Percentiles rank a stretch among this genome's conserved stretches.
Conservation (phyloP, 1,284 basidiomycete species). For the Rhodofomes roseus region DNA sequence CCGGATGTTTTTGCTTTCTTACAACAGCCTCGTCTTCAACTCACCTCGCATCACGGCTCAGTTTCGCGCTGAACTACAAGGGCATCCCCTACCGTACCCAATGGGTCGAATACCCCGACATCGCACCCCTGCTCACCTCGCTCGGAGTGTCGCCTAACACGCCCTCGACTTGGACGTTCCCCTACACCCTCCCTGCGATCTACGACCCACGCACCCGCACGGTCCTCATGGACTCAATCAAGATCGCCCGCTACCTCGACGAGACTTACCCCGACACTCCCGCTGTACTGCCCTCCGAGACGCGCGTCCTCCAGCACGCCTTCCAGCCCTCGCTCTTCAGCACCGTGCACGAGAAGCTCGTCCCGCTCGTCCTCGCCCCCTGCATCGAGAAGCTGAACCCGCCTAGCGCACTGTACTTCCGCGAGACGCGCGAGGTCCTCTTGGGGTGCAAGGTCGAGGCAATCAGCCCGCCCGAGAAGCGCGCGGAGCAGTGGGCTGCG, state of each 20-base stretch:
- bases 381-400: not conserved
- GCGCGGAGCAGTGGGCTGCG: slow-evolving; percentile 13
- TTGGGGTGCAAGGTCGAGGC: slow-evolving; percentile 19
- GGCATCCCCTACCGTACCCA: slow-evolving; percentile 24
- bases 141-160: not conserved
- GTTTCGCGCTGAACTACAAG: slow-evolving; percentile 27
- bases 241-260: slow-evolving; percentile 31
- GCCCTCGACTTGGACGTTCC: not conserved
- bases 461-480: slow-evolving; percentile 10
- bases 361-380: slow-evolving; percentile 7
- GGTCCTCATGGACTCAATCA: slow-evolving; percentile 25
- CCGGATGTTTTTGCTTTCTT: not conserved
- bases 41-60: not conserved
- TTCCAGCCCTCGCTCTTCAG: slow-evolving; percentile 16
- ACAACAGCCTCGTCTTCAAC: slow-evolving; percentile 12
- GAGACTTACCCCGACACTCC: slow-evolving; percentile 23
- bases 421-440: slow-evolving; percentile 15
- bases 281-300: slow-evolving; percentile 13
- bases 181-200: slow-evolving; percentile 24
- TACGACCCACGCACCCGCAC: slow-evolving; percentile 22
- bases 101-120: slow-evolving; percentile 31
- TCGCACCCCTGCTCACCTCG: slow-evolving; percentile 11
- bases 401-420: slow-evolving; percentile 19
- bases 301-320: slow-evolving; percentile 24
- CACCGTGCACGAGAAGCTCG: not conserved